Evolutionary conservation across 2,329 filamentous ascomycete genomes (phyloP).

Genomic region (Harringtonia aguacate): DNA sequence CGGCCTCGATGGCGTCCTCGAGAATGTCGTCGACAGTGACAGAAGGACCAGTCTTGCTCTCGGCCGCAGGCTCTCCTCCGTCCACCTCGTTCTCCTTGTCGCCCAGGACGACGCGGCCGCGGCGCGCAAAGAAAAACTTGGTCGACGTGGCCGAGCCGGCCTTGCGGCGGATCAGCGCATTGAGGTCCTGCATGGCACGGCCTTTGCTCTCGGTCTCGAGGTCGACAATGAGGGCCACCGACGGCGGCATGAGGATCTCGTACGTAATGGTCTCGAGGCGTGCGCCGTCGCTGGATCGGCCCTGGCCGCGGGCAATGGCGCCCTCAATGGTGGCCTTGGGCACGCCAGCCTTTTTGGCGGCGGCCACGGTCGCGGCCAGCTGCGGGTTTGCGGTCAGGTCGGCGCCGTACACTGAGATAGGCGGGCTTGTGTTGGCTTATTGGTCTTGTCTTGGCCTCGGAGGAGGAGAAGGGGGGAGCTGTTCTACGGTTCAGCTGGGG

Average conservation of each 20-base stretch:
- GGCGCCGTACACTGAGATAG: slow-evolving; percentile 44
- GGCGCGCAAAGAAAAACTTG: slow-evolving; percentile 74
- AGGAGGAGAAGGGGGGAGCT: too few species aligned
- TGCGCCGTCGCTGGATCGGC: slow-evolving; percentile 62
- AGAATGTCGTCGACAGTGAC: slow-evolving; percentile 63
- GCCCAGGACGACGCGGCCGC: slow-evolving; percentile 63
- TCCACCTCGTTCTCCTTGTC: slow-evolving; percentile 62
- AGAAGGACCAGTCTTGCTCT: neutral
- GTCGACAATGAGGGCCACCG: slow-evolving; percentile 72
- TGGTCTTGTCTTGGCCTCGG: too few species aligned
- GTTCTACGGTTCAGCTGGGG: neutral
- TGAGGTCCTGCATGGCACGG: slow-evolving; percentile 63
- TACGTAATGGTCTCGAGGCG: slow-evolving; percentile 68
- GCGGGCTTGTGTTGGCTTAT: neutral
- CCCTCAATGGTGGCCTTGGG: slow-evolving; percentile 70
- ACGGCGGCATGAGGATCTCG: slow-evolving; percentile 70
- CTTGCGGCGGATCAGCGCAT: slow-evolving; percentile 57
- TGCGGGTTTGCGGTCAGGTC: slow-evolving; percentile 65
- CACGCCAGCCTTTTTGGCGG: slow-evolving; percentile 75
- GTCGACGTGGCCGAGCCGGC: slow-evolving; percentile 64
- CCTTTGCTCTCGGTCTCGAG: slow-evolving; percentile 74
- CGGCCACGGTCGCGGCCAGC: slow-evolving; percentile 57
- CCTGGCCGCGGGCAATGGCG: slow-evolving; percentile 82
- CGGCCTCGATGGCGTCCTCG: slow-evolving; percentile 73
- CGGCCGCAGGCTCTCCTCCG: slow-evolving; percentile 42